Conservation (phyloP, 2,329 filamentous ascomycete species). For the Penicillium sp. region DNA sequence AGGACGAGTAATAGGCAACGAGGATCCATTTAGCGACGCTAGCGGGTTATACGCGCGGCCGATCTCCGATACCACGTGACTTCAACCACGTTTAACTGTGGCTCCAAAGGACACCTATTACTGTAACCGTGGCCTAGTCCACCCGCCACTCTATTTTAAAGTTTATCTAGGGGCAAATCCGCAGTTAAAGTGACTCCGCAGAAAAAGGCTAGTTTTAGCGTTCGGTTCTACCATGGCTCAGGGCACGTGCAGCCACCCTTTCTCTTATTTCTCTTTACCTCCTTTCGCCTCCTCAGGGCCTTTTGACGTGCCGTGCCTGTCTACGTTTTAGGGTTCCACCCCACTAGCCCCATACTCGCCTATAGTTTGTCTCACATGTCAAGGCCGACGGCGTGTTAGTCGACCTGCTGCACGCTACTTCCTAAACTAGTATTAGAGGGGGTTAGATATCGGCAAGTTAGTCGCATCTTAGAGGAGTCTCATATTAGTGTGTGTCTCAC, state of each 20-base stretch:
- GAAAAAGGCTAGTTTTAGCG: not conserved
- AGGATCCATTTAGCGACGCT: not conserved
- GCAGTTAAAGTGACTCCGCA: not conserved
- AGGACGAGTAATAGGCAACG: not conserved
- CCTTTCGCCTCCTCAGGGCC: not conserved
- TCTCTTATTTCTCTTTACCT: not conserved
- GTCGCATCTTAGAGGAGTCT: not conserved
- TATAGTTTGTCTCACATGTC: not conserved
- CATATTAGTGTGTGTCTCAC: not conserved
- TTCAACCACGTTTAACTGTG: not conserved
- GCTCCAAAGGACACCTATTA: not conserved
- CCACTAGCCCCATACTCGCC: not conserved
- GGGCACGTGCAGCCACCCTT: not conserved
- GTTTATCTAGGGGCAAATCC: not conserved
- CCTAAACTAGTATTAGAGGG: too few species aligned
- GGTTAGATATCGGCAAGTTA: not conserved
- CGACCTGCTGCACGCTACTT: not conserved
- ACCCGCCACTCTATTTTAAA: not conserved
- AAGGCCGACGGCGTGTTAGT: not conserved
- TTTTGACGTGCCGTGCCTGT: not conserved
- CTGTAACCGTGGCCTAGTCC: not conserved
- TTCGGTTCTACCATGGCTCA: not conserved
- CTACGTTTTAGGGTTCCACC: not conserved
- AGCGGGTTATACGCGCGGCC: not conserved
- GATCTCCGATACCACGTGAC: not conserved